A percentile compares a stretch with the other conserved stretches of the same genome.
Evolutionary conservation across 2,329 filamentous ascomycete species (phyloP).

Genomic region (Fusarium oligoseptatum): DNA sequence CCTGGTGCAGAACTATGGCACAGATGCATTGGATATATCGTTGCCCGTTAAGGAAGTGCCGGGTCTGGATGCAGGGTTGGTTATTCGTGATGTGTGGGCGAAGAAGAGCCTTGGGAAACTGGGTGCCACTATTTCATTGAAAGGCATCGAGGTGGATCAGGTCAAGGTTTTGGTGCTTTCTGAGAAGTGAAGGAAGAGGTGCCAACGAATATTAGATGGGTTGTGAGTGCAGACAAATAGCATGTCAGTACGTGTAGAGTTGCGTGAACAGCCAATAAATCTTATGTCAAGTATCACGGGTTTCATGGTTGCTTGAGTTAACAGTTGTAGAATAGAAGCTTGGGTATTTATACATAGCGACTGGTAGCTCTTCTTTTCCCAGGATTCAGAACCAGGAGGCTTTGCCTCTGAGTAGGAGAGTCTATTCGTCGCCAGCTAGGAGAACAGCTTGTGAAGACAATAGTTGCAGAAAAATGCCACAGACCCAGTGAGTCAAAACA

Average conservation of each 20-base stretch:
- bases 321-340: no score
- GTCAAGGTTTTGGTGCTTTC: background rate
- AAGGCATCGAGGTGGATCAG: background rate
- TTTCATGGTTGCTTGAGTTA: no score
- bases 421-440: background rate
- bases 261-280: background rate
- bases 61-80: background rate
- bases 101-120: background rate
- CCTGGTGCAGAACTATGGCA: background rate
- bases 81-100: background rate
- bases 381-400: fast-evolving
- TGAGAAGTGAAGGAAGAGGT: background rate
- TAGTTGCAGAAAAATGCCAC: no score
- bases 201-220: no score
- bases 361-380: background rate
- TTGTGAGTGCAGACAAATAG: background rate
- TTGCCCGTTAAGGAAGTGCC: background rate
- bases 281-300: no score
- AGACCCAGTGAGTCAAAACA: background rate
- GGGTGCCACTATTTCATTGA: background rate
- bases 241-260: background rate
- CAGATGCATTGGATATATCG: background rate
- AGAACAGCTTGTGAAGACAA: background rate
- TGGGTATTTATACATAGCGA: no score
- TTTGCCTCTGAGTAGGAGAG: background rate